These are phyloP conservation scores for Viola odorata DNA, from an alignment of 345 rosid species.

Conservation along the genomic window DNA sequence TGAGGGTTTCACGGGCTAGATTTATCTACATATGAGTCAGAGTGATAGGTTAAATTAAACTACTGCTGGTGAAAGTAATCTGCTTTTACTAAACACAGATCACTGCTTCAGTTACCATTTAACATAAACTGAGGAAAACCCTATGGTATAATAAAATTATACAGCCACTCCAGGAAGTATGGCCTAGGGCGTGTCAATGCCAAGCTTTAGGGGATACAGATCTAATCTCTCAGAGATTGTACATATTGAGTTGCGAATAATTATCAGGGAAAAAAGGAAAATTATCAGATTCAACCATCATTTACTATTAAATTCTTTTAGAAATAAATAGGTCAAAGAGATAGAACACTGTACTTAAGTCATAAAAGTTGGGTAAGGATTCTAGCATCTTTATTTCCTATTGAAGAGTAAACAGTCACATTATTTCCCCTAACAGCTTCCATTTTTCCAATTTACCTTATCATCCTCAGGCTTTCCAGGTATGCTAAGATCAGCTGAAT, in stretches of 20 bases:
- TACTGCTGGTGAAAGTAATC: not conserved
- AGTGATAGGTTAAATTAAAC: not conserved
- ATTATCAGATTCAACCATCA: not conserved
- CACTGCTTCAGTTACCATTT: not conserved
- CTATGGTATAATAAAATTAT: not conserved
- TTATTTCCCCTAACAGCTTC: not conserved
- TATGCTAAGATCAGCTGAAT: constrained; percentile 87
- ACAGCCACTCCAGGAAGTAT: too few relatives aligned
- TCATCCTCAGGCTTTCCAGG: constrained; percentile 96
- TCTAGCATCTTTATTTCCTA: not conserved
- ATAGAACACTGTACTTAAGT: not conserved
- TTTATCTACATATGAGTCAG: constrained; percentile 58
- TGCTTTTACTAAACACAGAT: not conserved
- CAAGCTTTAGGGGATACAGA: too few relatives aligned
- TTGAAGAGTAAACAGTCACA: not conserved
- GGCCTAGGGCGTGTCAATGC: too few relatives aligned
- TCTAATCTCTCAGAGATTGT: too few relatives aligned
- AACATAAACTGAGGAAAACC: not conserved
- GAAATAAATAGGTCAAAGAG: not conserved
- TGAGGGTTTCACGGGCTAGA: constrained; percentile 93
- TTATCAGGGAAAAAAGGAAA: too few relatives aligned
- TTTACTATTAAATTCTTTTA: not conserved
- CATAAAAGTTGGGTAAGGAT: not conserved
- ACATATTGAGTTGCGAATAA: too few relatives aligned
- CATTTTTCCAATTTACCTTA: constrained; percentile 45